Evolutionary conservation across 208 protist genomes (phyloP).

Genomic region (Leishmania arabica): DNA sequence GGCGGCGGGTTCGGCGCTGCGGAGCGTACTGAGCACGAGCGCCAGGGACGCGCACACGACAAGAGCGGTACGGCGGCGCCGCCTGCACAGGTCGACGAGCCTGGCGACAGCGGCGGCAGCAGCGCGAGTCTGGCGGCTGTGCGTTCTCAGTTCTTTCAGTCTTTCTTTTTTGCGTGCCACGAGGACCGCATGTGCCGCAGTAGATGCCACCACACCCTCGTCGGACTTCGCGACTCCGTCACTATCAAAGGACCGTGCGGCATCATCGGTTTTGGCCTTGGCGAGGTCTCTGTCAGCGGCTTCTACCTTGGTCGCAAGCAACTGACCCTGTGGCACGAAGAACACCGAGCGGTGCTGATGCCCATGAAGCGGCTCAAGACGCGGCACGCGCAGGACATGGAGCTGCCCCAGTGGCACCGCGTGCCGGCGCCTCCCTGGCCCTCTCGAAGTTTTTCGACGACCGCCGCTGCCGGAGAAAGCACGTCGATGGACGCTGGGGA

Average conservation of each 20-base stretch:
- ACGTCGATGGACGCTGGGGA: background rate
- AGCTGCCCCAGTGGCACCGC: constrained; percentile 29
- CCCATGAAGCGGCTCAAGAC: constrained; percentile 53
- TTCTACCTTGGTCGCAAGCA: constrained; percentile 78
- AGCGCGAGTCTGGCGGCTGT: background rate
- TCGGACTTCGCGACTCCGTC: constrained; percentile 52
- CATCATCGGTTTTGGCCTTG: constrained; percentile 67
- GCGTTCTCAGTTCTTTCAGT: constrained; percentile 43
- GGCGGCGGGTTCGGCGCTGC: background rate
- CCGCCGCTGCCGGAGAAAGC: background rate
- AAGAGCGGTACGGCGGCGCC: background rate
- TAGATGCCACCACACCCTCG: constrained; percentile 72
- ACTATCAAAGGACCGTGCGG: constrained; percentile 81
- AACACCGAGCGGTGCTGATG: constrained; percentile 55
- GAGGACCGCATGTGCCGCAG: constrained; percentile 26
- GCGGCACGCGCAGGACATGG: constrained; percentile 33
- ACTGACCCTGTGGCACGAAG: constrained; percentile 47
- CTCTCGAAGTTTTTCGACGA: constrained; percentile 1
- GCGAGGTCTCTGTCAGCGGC: constrained; percentile 65
- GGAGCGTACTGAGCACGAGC: background rate
- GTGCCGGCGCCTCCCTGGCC: constrained; percentile 28
- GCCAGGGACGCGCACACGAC: background rate
- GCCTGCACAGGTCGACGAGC: background rate
- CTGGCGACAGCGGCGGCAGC: background rate
- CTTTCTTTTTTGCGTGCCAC: constrained; percentile 63